phyloP scores from a whole-genome alignment of 306 rosid species.

The Prunus armeniaca region DNA sequence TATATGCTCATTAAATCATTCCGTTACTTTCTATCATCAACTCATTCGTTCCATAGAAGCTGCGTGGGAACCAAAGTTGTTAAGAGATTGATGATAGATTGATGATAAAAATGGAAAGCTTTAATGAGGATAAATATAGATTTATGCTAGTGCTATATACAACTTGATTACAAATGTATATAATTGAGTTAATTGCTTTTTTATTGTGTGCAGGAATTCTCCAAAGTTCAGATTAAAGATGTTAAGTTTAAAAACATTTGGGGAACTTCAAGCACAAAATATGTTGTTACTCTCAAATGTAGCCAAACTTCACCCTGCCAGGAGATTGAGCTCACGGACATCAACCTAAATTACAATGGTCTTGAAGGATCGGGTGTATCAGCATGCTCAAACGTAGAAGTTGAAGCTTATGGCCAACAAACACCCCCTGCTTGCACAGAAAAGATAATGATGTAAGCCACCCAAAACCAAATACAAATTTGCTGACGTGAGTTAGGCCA shows the following conservation, averaged over 20 bases:
- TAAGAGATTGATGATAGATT: too few species aligned
- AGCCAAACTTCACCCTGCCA: slow-evolving; percentile 27
- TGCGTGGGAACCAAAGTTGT: too few species aligned
- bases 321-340: slow-evolving; percentile 9
- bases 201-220: not conserved
- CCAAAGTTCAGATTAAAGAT: slow-evolving; percentile 20
- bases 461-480: not conserved
- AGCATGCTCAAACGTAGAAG: slow-evolving; percentile 9
- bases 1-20: too few species aligned
- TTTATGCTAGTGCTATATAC: too few species aligned
- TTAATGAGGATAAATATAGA: too few species aligned
- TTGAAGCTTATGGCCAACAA: not conserved
- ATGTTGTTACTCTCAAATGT: slow-evolving; percentile 15
- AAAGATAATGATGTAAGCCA: not conserved
- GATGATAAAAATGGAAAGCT: too few species aligned
- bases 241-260: slow-evolving; percentile 21
- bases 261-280: slow-evolving; percentile 25
- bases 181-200: not conserved
- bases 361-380: not conserved
- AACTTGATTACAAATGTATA: not conserved
- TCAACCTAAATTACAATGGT: not conserved
- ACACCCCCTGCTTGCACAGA: not conserved
- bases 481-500: too few species aligned
- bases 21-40: too few species aligned
- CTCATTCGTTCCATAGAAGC: too few species aligned